Conservation (phyloP, 768 basidiomycete genomes). For the Favolaschia claudopus region DNA sequence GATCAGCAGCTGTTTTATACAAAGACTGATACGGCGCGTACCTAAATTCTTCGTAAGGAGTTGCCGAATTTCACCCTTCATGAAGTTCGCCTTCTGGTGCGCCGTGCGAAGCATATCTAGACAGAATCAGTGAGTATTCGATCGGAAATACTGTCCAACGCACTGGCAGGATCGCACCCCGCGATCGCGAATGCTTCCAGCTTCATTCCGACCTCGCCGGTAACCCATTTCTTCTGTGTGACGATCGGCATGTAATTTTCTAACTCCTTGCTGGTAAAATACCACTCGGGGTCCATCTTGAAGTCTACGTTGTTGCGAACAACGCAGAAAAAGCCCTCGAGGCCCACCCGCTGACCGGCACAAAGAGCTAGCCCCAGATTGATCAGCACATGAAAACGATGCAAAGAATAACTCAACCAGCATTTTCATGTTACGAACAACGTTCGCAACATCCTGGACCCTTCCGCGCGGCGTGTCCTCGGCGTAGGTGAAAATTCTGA, state of each 20-base stretch:
- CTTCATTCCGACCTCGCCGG: constrained; percentile 14
- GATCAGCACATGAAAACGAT: background rate
- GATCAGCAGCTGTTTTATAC: background rate
- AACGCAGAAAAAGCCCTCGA: constrained; percentile 35
- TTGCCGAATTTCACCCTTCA: background rate
- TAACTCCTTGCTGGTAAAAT: constrained; percentile 25
- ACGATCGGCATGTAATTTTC: constrained; percentile 28
- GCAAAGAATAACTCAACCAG: constrained; percentile 2
- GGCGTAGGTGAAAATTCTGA: background rate
- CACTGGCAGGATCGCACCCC: constrained; percentile 18
- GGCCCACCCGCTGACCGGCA: constrained; percentile 23
- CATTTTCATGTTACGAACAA: constrained; percentile 8
- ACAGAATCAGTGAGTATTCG: background rate
- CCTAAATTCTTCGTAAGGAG: background rate
- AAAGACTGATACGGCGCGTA: background rate
- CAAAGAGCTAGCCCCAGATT: constrained; percentile 12
- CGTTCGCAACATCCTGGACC: constrained; percentile 18
- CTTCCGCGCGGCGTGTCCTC: constrained; percentile 5
- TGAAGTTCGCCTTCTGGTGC: background rate
- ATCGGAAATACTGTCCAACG: background rate
- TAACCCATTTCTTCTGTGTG: constrained; percentile 8
- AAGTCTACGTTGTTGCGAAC: constrained; percentile 25
- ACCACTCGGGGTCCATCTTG: constrained; percentile 29
- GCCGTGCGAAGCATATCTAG: background rate
- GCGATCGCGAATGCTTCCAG: constrained; percentile 25